phyloP scores from a whole-genome alignment of 169 alveolate genomes.

The Plasmodium malariae region DNA sequence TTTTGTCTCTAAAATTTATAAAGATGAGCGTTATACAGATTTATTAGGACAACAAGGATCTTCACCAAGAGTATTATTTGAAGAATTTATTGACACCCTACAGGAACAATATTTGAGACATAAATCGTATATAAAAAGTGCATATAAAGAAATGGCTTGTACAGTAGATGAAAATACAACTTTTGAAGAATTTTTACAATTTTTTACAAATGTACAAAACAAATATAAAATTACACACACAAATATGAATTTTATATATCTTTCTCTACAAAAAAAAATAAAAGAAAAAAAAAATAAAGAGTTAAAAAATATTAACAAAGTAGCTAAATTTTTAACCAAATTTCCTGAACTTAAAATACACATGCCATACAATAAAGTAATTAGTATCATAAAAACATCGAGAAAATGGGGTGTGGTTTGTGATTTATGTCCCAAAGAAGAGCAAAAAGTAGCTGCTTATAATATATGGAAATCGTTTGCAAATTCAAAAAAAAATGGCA shows the following conservation, averaged over 20 bases:
- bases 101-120: conserved; percentile 76
- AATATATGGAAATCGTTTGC: conserved; percentile 46
- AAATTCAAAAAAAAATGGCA: conserved; percentile 25
- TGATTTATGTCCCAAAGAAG: conserved; percentile 66
- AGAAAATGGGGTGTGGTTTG: conserved; percentile 63
- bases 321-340: conserved; percentile 59
- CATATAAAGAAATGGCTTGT: conserved; percentile 48
- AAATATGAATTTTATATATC: conserved; percentile 68
- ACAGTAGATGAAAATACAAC: conserved; percentile 65
- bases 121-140: conserved; percentile 39
- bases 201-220: conserved; percentile 39
- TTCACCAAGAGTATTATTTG: conserved; percentile 78
- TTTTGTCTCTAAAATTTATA: conserved; percentile 76
- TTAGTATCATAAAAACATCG: conserved; percentile 60
- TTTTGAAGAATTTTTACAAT: conserved; percentile 43
- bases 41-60: conserved; percentile 80
- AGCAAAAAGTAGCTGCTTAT: conserved; percentile 70
- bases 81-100: conserved; percentile 73
- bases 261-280: conserved; percentile 58
- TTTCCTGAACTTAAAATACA: conserved; percentile 57
- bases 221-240: conserved; percentile 50
- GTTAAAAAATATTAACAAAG: conserved; percentile 54
- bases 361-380: conserved; percentile 57
- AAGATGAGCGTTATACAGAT: conserved; percentile 71
- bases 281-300: conserved; percentile 63